Conservation (phyloP, 345 rosid genomes). For the Bretschneidera sinensis region DNA sequence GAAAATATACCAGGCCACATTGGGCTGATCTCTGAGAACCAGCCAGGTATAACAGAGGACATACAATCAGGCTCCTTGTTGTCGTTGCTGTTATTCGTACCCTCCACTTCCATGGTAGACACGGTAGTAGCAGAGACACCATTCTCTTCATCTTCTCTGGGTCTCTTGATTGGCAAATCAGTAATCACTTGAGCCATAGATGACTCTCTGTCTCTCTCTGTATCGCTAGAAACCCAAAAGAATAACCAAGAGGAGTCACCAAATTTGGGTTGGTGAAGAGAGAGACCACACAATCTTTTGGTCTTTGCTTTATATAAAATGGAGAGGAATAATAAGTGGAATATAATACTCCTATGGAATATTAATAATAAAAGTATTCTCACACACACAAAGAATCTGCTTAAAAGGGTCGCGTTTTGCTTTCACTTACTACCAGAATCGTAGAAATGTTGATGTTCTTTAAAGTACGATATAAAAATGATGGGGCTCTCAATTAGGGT, state of each 20-base stretch:
- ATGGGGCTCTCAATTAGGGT: too few species aligned
- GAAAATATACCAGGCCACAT: slow-evolving; percentile 76
- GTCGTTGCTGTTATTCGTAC: slow-evolving; percentile 18
- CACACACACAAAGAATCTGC: too few species aligned
- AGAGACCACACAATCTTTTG: slow-evolving; percentile 12
- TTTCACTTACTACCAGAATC: too few species aligned
- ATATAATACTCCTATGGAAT: too few species aligned
- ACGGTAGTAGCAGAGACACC: slow-evolving; percentile 31
- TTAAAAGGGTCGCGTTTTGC: not conserved
- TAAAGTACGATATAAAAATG: too few species aligned
- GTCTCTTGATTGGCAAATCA: slow-evolving; percentile 52
- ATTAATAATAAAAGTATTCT: too few species aligned
- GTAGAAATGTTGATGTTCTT: too few species aligned
- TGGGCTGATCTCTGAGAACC: slow-evolving; percentile 87
- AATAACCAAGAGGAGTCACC: not conserved
- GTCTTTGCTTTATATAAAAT: slow-evolving; percentile 4
- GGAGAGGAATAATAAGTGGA: not conserved
- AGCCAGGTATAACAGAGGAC: slow-evolving; percentile 70
- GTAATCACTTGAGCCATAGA: slow-evolving; percentile 24
- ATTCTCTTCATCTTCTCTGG: slow-evolving; percentile 49
- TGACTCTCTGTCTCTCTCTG: not conserved
- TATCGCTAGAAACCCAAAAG: not conserved
- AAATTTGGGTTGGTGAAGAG: not conserved
- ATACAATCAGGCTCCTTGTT: slow-evolving; percentile 23
- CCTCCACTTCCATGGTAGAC: slow-evolving; percentile 39